Evolutionary conservation across 2,329 filamentous ascomycete genomes (phyloP), one percentile per base, ranked within the genome.

Genomic region (Raffaelea deltoideospora): DNA sequence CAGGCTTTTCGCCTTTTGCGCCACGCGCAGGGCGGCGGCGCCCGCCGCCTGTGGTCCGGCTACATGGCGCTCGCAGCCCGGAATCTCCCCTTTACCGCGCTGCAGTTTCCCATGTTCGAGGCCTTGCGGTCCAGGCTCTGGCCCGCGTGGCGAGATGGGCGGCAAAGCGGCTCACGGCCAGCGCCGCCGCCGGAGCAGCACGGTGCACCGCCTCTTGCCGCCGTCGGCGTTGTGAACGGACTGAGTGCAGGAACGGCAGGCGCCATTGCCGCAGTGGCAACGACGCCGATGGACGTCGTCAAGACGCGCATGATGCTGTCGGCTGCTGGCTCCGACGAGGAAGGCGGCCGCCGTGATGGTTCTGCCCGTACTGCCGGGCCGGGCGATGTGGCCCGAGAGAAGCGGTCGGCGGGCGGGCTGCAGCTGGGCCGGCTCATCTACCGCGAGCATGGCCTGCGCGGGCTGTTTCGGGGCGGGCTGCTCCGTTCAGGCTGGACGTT

Each of bases 51-150:
- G 10, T 70, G 72, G 47, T 64, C 65, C 13, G 87, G 87, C 1
- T 94, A 94, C 52, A 77, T 79, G 1, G 83, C 83, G 3, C 66
- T 94, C 1, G 77, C 84, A 5, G 79, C 82, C 2, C 67, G 87
- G 3, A 94, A 94, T 52, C 55, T 94, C 4, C 86, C 86, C 0
- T 90, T 88, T 46, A 94, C 85, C 3, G 85, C 82, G 1, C 64
- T 93, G 46, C 84, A 94, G 49, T 94, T 94, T 46, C 86, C 86
- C 5, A 65, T 90, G 46, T 93, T 90, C 49, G 86, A 94, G 59
- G 62, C 72, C 33, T 49, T 85, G 37, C 76, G 80, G 39, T 54
- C 57, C 27, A 52, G 50, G 5, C 65, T 85, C 10, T 63, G 63
- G 62, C 41, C 50, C 18, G 46, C 48, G 33, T 49, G 52, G 42